Base-by-base conservation (phyloP, 768 basidiomycete genomes). In the Steccherinum ochraceum region DNA sequence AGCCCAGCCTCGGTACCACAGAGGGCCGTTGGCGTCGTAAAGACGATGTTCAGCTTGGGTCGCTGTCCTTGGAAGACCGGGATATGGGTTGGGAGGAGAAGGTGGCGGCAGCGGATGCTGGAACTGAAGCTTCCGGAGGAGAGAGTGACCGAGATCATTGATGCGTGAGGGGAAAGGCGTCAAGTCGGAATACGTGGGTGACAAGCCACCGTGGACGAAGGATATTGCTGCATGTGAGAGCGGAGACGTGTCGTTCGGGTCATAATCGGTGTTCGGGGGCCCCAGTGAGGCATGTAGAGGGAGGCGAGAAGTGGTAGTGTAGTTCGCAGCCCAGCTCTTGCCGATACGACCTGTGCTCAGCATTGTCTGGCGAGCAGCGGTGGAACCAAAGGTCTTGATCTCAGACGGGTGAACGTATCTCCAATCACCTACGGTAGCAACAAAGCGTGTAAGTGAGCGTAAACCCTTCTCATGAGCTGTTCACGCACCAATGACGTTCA, bases 1-100 rank as follows among this genome's bases (percentile, higher is more conserved):
- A 13, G 95, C 95, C 82, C 93, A 93, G 1, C 93, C 93, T 11
- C 96, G 79, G 65, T 93, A 96, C 96, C 96, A 97, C 42, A 94
- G 67, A 3, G 93, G 93, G 0, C 95, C 95, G 40, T 90, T 80
- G 1, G 75, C 55, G 21, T 75, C 78, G 59, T 95, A 96, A 27
- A 97, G 63, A 26, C 79, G 75, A 5, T 71, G 61, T 66, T 97
- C 93, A 52, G 83, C 83, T 0, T 57, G 57, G 0, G 86, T 86
- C 4, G 89, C 71, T 35, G 72, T 80, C 59, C 59, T 43, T 4
- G 93, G 93, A 12, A 95, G 67, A 5, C 83, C 82, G 1, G 80
- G 81, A 58, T 85, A 93, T 3, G 79, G 78, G 58, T 82, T 68
- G 0, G 88, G 93, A 4, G 93, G 93, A 62, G 91, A 84, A 0